Conservation (phyloP, 1,139 yeast species). For the Sugiyamaella novakii region DNA sequence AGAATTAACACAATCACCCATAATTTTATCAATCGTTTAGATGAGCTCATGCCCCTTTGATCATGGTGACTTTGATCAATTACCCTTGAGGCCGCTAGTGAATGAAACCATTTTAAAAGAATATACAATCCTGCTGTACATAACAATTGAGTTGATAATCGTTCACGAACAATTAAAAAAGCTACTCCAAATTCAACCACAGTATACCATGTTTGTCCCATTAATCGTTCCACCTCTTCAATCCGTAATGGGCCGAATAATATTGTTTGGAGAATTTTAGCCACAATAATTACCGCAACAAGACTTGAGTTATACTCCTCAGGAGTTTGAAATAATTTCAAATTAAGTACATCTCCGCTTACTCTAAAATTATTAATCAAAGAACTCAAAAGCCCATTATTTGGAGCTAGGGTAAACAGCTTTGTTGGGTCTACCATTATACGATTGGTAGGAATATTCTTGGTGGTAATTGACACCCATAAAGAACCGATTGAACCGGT, state of each 20-base stretch:
- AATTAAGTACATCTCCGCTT: neutral
- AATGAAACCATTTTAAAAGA: conserved; percentile 51
- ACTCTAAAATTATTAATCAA: neutral
- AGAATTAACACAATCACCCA: conserved; percentile 28
- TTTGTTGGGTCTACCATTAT: conserved; percentile 6
- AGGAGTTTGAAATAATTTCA: conserved; percentile 14
- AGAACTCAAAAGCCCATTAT: neutral
- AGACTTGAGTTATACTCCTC: conserved; percentile 14
- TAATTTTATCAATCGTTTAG: conserved; percentile 20
- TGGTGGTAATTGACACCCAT: no score
- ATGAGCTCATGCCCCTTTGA: conserved; percentile 8
- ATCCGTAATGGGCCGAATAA: conserved; percentile 31
- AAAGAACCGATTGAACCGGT: neutral
- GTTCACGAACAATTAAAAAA: conserved; percentile 31
- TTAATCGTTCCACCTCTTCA: conserved; percentile 25
- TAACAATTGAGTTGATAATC: conserved; percentile 31
- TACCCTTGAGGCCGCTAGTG: conserved; percentile 47
- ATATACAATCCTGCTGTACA: conserved; percentile 48
- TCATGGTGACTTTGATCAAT: conserved; percentile 16
- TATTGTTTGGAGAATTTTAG: conserved; percentile 22
- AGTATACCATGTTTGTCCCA: conserved; percentile 31
- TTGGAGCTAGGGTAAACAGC: neutral
- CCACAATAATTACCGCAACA: conserved; percentile 11
- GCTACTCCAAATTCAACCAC: conserved; percentile 36
- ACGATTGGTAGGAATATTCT: conserved; percentile 1